Percentiles rank a stretch among this genome's conserved stretches.
These are phyloP conservation scores for Blastomyces silverae DNA, from an alignment of 2,329 filamentous ascomycete genomes.

Conservation along the genomic window DNA sequence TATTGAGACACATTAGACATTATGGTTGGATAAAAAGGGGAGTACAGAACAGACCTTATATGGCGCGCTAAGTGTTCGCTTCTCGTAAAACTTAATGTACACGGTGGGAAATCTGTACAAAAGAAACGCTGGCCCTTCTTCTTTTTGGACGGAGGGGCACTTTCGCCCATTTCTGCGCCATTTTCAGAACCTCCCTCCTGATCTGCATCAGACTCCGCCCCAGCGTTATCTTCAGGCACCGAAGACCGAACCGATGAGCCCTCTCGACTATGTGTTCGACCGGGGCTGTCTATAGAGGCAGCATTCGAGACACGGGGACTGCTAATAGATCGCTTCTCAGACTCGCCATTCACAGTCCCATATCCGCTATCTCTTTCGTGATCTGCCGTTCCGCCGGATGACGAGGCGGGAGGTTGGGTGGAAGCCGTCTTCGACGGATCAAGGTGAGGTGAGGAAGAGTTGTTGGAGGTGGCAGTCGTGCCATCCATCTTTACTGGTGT, in stretches of 20 bases:
- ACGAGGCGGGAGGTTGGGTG: background rate
- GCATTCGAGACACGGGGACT: conserved; percentile 4
- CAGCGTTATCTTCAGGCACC: conserved; percentile 58
- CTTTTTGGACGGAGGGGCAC: conserved; percentile 70
- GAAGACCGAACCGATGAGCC: conserved; percentile 16
- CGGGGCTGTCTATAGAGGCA: conserved; percentile 7
- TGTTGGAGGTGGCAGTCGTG: conserved; percentile 41
- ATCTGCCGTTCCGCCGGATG: background rate
- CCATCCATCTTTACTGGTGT: conserved; percentile 42
- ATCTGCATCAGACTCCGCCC: conserved; percentile 68
- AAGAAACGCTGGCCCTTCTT: conserved; percentile 96
- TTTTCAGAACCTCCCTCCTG: conserved; percentile 55
- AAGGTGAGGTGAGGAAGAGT: conserved; percentile 41
- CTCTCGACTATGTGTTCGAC: conserved; percentile 11
- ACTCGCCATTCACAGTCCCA: background rate
- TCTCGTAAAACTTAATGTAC: conserved; percentile 86
- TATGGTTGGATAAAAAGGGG: background rate
- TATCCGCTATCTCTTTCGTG: conserved; percentile 11
- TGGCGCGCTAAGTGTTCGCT: conserved; percentile 94
- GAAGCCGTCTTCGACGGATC: conserved; percentile 35
- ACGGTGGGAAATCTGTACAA: conserved; percentile 90
- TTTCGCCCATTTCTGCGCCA: conserved; percentile 55
- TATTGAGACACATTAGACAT: background rate
- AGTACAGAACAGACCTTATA: conserved; percentile 59
- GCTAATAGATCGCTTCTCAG: conserved; percentile 4